Conservation (phyloP, 164 flowering plant species). For the Hamamelis virginiana region DNA sequence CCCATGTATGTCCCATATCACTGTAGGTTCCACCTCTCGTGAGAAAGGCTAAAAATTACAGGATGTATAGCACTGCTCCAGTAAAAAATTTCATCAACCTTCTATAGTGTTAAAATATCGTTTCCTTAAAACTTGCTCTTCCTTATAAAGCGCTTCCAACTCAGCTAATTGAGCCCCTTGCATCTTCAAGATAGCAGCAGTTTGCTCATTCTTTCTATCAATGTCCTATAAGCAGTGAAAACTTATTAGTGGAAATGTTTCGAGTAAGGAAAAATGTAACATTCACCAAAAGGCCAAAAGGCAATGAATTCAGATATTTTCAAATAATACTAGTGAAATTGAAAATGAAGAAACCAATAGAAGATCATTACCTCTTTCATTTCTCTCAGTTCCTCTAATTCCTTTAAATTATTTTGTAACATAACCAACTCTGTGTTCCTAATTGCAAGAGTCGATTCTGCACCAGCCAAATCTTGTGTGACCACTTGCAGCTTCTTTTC, state of each 20-base stretch:
- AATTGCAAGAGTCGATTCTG: conserved; percentile 50
- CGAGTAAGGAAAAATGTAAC: not conserved
- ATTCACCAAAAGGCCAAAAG: too few relatives aligned
- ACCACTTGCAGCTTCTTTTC: conserved; percentile 62
- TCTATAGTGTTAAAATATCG: conserved; percentile 91
- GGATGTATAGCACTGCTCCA: too few relatives aligned
- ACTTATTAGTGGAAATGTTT: not conserved
- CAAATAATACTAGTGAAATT: too few relatives aligned
- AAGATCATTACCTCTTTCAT: conserved; percentile 81
- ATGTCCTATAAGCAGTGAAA: conserved; percentile 58
- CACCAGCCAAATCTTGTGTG: conserved; percentile 44
- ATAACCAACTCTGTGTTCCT: conserved; percentile 50
- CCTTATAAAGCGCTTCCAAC: conserved; percentile 79
- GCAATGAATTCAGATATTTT: not conserved
- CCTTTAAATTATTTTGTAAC: conserved; percentile 68
- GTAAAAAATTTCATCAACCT: too few relatives aligned
- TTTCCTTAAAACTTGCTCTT: conserved; percentile 88
- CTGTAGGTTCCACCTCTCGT: too few relatives aligned
- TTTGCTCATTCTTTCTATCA: conserved; percentile 95
- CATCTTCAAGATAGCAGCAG: conserved; percentile 92
- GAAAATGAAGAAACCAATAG: not conserved
- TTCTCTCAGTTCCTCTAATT: conserved; percentile 86
- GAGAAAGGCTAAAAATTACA: too few relatives aligned
- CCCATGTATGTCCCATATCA: too few relatives aligned
- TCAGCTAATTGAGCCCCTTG: conserved; percentile 91